These are phyloP conservation scores for Hericium coralloides DNA, from an alignment of 768 basidiomycete genomes.

Conservation along the genomic window DNA sequence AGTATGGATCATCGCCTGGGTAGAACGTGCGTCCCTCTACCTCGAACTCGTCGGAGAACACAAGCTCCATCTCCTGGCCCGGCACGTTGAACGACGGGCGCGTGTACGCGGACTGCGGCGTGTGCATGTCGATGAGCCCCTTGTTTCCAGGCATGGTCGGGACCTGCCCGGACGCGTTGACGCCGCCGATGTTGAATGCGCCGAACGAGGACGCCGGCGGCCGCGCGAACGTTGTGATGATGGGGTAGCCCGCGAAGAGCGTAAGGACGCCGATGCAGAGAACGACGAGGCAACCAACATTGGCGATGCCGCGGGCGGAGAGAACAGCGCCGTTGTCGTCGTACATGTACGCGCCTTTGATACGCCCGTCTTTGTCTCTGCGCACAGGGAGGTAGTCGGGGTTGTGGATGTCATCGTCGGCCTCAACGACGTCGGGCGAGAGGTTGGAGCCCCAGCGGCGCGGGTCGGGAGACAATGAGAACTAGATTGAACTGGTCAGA, in stretches of 20 bases:
- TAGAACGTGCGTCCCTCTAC: slow-evolving; percentile 72
- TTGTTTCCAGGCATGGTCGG: slow-evolving; percentile 22
- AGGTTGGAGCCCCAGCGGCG: slow-evolving; percentile 56
- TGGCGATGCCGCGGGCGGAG: slow-evolving; percentile 24
- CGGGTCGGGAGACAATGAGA: slow-evolving; percentile 57
- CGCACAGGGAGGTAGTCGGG: slow-evolving; percentile 30
- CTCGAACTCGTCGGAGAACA: slow-evolving; percentile 90
- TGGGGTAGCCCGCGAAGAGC: slow-evolving; percentile 14
- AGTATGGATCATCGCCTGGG: slow-evolving; percentile 79
- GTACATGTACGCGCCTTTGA: slow-evolving; percentile 18
- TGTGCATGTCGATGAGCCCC: slow-evolving; percentile 34
- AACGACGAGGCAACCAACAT: slow-evolving; percentile 23
- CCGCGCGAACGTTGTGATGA: slow-evolving; percentile 10
- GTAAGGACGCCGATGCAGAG: not conserved
- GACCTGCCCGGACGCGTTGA: slow-evolving; percentile 40
- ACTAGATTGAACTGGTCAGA: slow-evolving; percentile 28
- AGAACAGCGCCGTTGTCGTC: slow-evolving; percentile 25
- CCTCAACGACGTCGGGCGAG: slow-evolving; percentile 44
- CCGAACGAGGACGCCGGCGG: not conserved
- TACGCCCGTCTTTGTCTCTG: slow-evolving; percentile 5
- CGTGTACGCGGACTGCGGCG: slow-evolving; percentile 36
- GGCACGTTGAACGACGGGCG: slow-evolving; percentile 41
- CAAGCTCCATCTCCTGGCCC: slow-evolving; percentile 45
- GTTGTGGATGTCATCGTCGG: slow-evolving; percentile 69
- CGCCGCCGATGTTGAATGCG: slow-evolving; percentile 37